Conservation (phyloP, 1,284 basidiomycete genomes). For the Fistulina hepatica region DNA sequence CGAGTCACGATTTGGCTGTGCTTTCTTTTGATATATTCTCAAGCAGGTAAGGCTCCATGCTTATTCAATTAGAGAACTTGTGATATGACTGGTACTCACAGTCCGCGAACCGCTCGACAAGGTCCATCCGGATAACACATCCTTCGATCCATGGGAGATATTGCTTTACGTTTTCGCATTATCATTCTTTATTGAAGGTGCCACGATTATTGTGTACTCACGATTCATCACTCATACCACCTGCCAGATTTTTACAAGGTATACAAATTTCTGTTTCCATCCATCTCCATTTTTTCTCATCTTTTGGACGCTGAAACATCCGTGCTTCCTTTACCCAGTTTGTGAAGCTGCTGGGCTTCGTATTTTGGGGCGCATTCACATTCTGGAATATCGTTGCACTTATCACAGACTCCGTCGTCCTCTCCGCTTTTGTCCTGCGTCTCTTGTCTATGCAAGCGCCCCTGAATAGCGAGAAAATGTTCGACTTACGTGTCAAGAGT, state of each 20-base stretch:
- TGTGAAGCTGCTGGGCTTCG: constrained; percentile 52
- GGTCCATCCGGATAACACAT: constrained; percentile 34
- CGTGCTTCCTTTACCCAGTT: constrained; percentile 31
- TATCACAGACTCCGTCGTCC: constrained; percentile 60
- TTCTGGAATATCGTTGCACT: constrained; percentile 76
- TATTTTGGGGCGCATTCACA: constrained; percentile 60
- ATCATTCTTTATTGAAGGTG: constrained; percentile 72
- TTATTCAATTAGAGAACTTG: no score
- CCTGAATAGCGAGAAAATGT: constrained; percentile 30
- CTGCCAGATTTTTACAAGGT: constrained; percentile 56
- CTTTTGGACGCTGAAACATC: background rate
- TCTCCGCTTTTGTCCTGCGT: constrained; percentile 67
- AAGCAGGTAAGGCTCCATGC: constrained; percentile 51
- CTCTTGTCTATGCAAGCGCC: constrained; percentile 53
- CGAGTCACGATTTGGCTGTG: constrained; percentile 73
- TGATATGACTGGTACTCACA: constrained; percentile 23
- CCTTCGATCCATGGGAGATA: constrained; percentile 69
- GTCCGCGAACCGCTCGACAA: constrained; percentile 66
- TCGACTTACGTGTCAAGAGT: constrained; percentile 48
- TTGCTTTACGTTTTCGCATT: constrained; percentile 67
- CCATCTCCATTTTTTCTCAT: background rate
- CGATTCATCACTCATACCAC: background rate
- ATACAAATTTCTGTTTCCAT: constrained; percentile 5
- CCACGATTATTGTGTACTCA: background rate
- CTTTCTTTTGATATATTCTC: constrained; percentile 79